Evolutionary conservation across 2,329 filamentous ascomycete genomes (phyloP), one percentile per base, ranked within the genome.

Genomic region (Colletotrichum echinochloae): DNA sequence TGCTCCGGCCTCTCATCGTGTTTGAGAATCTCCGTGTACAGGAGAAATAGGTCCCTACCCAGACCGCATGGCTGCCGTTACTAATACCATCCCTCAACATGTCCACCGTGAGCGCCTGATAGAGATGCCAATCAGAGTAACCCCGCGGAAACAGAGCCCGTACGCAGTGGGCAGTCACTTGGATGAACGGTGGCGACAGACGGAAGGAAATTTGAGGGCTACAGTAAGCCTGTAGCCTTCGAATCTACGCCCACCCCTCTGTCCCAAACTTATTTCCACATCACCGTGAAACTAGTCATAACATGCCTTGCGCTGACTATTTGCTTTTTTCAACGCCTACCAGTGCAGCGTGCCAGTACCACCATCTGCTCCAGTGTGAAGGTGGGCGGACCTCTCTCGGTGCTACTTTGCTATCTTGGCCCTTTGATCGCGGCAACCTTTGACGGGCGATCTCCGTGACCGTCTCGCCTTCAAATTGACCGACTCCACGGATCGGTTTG

Each of bases 401-500:
- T n/a, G 9, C 51, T 35, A 23, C 20, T 8, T 54, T 30, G 5
- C 30, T n/a, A 23, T 11, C 28, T n/a, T n/a, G 12, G 4, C n/a
- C 8, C 28, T 33, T 33, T n/a, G 20, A n/a, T n/a, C 41, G 9
- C 28, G 41, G 55, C 44, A 28, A 30, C 41, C 18, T 52, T 35
- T 51, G 28, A 52, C 33, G 64, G 49, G 44, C 18, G 60, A 65
- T 59, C 52, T 28, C 59, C 66, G n/a, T 57, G 60, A 51, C 54
- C n/a, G 37, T 65, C 44, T 69, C 66, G 62, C 65, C 46, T 69
- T 69, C 61, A 59, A 69, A 26, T 12, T 16, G 46, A 61, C 54
- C 61, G 54, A 65, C 54, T 12, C 46, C 54, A 23, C n/a, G 20
- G 18, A 44, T 20, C 26, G 28, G 66, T 69, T 51, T 65, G 66